phyloP scores from a whole-genome alignment of 768 basidiomycete genomes.

The Neoboletus subvelutipes region DNA sequence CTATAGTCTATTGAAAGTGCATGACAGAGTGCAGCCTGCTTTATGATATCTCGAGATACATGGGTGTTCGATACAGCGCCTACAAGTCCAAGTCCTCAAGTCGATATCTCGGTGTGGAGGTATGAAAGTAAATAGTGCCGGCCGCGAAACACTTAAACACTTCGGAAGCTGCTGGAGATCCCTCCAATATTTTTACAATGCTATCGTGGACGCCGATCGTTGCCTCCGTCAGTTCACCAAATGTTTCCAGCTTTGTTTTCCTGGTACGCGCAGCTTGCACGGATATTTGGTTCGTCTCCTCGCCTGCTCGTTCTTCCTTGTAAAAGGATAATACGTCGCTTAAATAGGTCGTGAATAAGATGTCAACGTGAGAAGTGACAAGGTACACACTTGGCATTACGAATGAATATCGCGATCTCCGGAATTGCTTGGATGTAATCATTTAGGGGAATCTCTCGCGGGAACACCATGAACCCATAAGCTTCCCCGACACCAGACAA shows the following conservation, averaged over 20 bases:
- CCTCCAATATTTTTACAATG: background rate
- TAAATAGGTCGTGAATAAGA: background rate
- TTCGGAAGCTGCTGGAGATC: background rate
- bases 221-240: background rate
- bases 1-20: background rate
- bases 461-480: background rate
- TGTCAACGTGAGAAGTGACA: background rate
- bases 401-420: background rate
- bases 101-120: background rate
- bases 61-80: background rate
- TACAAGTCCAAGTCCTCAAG: background rate
- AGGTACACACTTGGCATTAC: background rate
- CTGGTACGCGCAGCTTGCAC: background rate
- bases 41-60: background rate
- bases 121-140: background rate
- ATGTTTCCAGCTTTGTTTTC: background rate
- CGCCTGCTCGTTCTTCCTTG: background rate
- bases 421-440: background rate
- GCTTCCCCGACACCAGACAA: background rate
- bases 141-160: background rate
- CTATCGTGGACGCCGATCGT: background rate
- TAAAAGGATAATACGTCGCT: background rate
- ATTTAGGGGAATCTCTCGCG: background rate
- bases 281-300: background rate
- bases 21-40: background rate